phyloP scores from a whole-genome alignment of 2,329 filamentous ascomycete genomes.

The Remersonia thermophila region DNA sequence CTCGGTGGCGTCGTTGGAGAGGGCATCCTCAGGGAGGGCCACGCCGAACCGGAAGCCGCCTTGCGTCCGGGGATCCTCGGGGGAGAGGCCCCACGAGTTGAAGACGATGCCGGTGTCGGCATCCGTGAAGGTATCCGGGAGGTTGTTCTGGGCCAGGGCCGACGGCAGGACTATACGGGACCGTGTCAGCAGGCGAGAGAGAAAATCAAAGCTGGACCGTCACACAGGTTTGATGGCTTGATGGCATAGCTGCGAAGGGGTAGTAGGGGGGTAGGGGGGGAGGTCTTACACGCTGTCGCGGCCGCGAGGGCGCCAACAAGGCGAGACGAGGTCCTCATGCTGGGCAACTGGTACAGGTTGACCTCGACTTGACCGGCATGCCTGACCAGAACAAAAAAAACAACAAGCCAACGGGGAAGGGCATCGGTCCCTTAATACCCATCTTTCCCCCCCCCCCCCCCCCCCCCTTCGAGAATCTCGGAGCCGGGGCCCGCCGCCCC shows the following conservation, averaged over 20 bases:
- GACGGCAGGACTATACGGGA: constrained; percentile 13
- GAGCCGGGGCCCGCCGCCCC: neutral
- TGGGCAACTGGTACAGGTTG: constrained; percentile 9
- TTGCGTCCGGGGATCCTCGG: constrained; percentile 21
- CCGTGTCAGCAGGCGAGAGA: constrained; percentile 1
- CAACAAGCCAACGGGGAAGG: constrained; percentile 3
- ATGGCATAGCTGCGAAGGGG: no score
- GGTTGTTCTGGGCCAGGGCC: constrained; percentile 17
- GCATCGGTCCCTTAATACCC: constrained; percentile 6
- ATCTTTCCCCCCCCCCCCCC: neutral
- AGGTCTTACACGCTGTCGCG: constrained; percentile 16
- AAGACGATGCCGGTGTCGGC: constrained; percentile 38
- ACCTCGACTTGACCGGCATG: constrained; percentile 10
- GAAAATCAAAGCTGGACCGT: no score
- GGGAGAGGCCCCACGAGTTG: constrained; percentile 33
- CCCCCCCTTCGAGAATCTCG: no score
- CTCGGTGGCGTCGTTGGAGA: constrained; percentile 32
- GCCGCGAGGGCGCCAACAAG: constrained; percentile 16
- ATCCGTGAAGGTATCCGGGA: constrained; percentile 29
- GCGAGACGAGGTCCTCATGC: constrained; percentile 16
- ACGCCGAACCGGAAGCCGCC: constrained; percentile 39
- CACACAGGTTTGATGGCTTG: no score
- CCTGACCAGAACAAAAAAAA: constrained; percentile 5
- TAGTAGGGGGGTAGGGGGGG: no score
- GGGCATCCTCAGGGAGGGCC: constrained; percentile 33